A percentile compares a stretch with the other conserved stretches of the same genome.
phyloP scores from a whole-genome alignment of 192 early-diverging fungal genomes.

The Coemansia sp. region DNA sequence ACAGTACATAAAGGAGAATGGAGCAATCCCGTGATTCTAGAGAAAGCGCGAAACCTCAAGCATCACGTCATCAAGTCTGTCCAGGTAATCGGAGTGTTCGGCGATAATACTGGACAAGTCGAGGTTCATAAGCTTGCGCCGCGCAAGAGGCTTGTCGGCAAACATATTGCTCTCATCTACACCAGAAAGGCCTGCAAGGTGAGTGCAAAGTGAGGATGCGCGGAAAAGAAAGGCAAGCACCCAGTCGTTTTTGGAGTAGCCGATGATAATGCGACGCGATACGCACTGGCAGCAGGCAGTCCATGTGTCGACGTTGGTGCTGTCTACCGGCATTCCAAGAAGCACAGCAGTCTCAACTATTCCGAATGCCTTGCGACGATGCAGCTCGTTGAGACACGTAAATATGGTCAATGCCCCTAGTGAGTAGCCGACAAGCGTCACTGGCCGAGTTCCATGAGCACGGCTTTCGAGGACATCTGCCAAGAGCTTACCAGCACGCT shows the following conservation, averaged over 20 bases:
- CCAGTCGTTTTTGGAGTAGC: constrained; percentile 67
- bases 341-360: constrained; percentile 70
- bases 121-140: constrained; percentile 30
- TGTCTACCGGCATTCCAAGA: constrained; percentile 70
- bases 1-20: neutral
- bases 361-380: constrained; percentile 49
- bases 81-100: constrained; percentile 45
- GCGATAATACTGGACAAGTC: constrained; percentile 28
- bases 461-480: constrained; percentile 48
- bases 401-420: constrained; percentile 71
- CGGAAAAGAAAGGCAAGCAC: constrained; percentile 71
- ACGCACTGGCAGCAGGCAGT: constrained; percentile 60
- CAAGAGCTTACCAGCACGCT: constrained; percentile 63
- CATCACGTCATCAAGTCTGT: constrained; percentile 35
- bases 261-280: constrained; percentile 64
- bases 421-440: constrained; percentile 71
- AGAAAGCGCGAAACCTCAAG: constrained; percentile 34
- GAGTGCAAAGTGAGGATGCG: constrained; percentile 49
- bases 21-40: constrained; percentile 1
- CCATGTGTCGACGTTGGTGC: constrained; percentile 60
- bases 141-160: constrained; percentile 27
- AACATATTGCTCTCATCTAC: constrained; percentile 31
- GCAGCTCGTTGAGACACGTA: constrained; percentile 69
- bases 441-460: constrained; percentile 65
- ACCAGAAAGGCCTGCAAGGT: constrained; percentile 42